Evolutionary conservation across 2,329 filamentous ascomycete genomes (phyloP).

Genomic region (Fusarium foetens): DNA sequence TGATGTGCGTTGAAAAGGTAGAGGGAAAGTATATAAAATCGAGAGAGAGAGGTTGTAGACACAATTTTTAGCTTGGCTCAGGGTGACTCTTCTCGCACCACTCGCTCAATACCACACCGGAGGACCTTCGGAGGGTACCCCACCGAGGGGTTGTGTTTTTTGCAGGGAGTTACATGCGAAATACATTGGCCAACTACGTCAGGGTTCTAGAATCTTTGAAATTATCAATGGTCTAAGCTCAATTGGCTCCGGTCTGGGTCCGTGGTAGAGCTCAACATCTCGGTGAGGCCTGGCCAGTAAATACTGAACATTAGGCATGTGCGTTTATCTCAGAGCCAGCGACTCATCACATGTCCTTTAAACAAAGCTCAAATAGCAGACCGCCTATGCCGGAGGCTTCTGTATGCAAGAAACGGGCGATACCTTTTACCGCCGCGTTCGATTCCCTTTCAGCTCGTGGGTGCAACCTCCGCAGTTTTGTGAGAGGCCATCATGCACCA

Average conservation of each 20-base stretch:
- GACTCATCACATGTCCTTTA: neutral
- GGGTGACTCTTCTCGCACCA: constrained; percentile 30
- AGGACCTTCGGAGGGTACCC: constrained; percentile 46
- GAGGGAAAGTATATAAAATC: constrained; percentile 2
- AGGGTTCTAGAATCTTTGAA: constrained; percentile 41
- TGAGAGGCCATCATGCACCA: constrained; percentile 16
- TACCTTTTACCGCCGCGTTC: constrained; percentile 15
- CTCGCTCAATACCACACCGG: constrained; percentile 24
- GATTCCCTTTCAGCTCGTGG: constrained; percentile 6
- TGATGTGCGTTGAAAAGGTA: constrained; percentile 13
- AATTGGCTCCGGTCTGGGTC: constrained; percentile 40
- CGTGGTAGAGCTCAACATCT: constrained; percentile 17
- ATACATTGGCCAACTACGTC: constrained; percentile 39
- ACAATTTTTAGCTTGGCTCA: constrained; percentile 25
- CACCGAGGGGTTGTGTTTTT: constrained; percentile 43
- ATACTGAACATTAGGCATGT: neutral
- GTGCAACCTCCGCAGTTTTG: constrained; percentile 16
- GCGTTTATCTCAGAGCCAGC: neutral
- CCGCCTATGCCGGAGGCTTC: constrained; percentile 16
- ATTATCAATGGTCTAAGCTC: constrained; percentile 45
- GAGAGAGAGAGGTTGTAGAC: constrained; percentile 11
- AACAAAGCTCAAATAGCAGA: neutral
- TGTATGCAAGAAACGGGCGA: constrained; percentile 30
- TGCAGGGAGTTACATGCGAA: constrained; percentile 25
- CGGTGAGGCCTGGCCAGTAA: constrained; percentile 4